Base-by-base conservation (phyloP, 345 rosid species). In the Linum lewisii region DNA sequence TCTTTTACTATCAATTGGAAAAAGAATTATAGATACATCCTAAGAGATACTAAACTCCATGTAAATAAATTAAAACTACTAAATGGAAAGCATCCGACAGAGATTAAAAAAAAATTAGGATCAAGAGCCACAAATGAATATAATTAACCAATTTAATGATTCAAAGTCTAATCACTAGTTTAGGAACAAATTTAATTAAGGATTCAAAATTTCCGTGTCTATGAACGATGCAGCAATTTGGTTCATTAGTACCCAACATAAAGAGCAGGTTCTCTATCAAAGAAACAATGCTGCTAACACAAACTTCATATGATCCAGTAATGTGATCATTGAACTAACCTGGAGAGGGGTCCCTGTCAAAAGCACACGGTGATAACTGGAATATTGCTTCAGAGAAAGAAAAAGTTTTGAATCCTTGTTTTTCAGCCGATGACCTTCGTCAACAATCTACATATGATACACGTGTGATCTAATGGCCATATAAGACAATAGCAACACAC, bases 261-360 rank as follows among this genome's bases (percentile, higher is more conserved):
- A 11, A 42, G 14, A 42, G 16, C 18, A 11, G 47, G 47, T 24
- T 20, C n/a, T 59, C 68, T 29, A 37, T 24, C 1, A 64, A 59
- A 42, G 47, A 42, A 42, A 7, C 49, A 59, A 60, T 52, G n/a
- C n/a, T n/a, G n/a, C n/a, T n/a, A 47, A 54, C 51, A 26, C 61
- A 42, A 25, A 18, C 14, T 24, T 50, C 47, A 26, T 21, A 26
- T 13, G 13, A 21, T 57, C 20, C 57, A 34, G 26, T 9, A 32
- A 19, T 38, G 63, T 25, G 63, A 72, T 57, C 58, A 63, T 65
- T 63, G 47, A 61, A 75, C 74, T 45, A 61, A 94, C 99, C 96
- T 94, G 99, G 74, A 94, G 96, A 47, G 99, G 99, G 45, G 99
- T 94, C 75, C 99, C 99, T 51, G 99, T 94, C 76, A 94, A 81